Evolutionary conservation across 164 flowering plant species (phyloP), one percentile per base, ranked within the genome.

Genomic region (Pachysandra terminalis): DNA sequence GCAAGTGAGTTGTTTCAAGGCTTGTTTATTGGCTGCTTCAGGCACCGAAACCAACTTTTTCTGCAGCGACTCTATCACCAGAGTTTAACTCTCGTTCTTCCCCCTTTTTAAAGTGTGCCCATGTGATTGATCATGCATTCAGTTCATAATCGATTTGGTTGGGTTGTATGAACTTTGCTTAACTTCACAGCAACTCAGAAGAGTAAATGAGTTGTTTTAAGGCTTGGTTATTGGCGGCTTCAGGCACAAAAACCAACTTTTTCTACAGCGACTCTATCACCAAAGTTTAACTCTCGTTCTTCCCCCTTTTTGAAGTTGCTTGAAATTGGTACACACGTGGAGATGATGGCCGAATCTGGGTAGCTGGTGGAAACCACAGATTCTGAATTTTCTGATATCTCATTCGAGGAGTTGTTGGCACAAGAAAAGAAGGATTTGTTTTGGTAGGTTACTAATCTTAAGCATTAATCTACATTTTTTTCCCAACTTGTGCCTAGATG

Each of bases 361-460:
- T 79, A 78, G 64, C 61, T 66, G 25, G 66, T 35, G 66, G 83
- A 84, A 65, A 75, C 54, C 45, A 45, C 71, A 22, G 93, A 91
- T 28, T 19, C 69, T 23, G 88, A 84, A 8, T 75, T 74, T 58
- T 14, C 77, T 24, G 85, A 88, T 68, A 88, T 89, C 59, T 91
- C 96, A 27, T 91, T 91, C 63, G 95, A 91, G 79, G 97, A 91
- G 69, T 74, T 87, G 54, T 71, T n/a, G n/a, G n/a, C n/a, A n/a
- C n/a, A n/a, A n/a, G n/a, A n/a, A n/a, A n/a, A n/a, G n/a, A n/a
- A n/a, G 74, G 96, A 91, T 73, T 74, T 87, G 5, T 91, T 89
- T 70, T 90, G 96, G 97, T 91, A 26, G 28, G 83, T 67, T 23
- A 21, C 67, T 9, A 17, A 64, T 65, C 63, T 61, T 63, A 32